These are phyloP conservation scores for Rosa multiflora DNA, from an alignment of 306 rosid genomes.

Conservation along the genomic window DNA sequence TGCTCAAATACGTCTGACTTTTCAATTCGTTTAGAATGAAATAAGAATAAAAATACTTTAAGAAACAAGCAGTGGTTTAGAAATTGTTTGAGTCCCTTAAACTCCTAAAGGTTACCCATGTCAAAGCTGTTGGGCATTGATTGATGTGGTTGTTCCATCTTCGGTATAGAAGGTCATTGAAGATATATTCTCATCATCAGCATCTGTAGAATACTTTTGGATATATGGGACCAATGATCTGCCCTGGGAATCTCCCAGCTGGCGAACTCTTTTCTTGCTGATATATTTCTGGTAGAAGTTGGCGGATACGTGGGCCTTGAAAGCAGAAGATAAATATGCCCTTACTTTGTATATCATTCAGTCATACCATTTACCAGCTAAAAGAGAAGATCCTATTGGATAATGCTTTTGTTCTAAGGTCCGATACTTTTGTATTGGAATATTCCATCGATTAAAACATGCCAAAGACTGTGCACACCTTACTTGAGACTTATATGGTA, in stretches of 20 bases:
- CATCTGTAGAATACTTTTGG: neutral
- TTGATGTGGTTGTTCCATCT: neutral
- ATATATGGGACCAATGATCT: neutral
- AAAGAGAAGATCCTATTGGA: no score
- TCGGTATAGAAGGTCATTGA: neutral
- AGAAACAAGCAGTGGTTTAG: neutral
- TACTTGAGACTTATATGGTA: neutral
- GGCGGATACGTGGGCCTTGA: neutral
- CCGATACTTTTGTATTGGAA: no score
- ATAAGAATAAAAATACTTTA: no score
- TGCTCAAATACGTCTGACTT: no score
- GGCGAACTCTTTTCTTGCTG: no score
- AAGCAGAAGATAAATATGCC: neutral
- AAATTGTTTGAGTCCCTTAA: neutral
- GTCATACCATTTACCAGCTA: no score
- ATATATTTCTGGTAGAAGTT: neutral
- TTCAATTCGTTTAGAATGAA: no score
- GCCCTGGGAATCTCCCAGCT: neutral
- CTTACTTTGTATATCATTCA: neutral
- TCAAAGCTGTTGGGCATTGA: neutral
- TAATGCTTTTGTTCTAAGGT: no score
- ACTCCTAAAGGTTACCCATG: neutral
- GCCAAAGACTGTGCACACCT: no score
- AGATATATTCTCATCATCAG: neutral
- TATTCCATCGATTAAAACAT: no score